A percentile compares a stretch with the other conserved stretches of the same genome.
phyloP scores from a whole-genome alignment of 83 land plant species.

The Picea abies region DNA sequence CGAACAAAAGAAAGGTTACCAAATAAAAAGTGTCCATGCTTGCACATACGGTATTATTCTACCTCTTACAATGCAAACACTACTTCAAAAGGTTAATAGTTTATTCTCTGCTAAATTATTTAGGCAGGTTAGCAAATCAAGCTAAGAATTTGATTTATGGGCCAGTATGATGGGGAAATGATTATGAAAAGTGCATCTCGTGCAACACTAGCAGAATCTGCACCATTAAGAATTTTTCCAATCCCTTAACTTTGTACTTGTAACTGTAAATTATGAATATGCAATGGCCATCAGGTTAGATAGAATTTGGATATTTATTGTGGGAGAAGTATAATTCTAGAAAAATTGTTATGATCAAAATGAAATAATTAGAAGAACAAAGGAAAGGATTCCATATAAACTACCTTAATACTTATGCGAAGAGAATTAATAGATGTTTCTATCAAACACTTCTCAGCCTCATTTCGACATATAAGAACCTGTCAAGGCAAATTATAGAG shows the following conservation, averaged over 20 bases:
- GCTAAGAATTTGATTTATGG: neutral
- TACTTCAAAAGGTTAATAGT: neutral
- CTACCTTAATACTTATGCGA: constrained; percentile 96
- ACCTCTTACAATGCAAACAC: neutral
- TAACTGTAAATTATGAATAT: neutral
- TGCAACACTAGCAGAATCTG: neutral
- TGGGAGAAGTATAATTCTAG: neutral
- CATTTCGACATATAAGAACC: constrained; percentile 96
- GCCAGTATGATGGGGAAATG: neutral
- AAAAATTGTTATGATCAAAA: neutral
- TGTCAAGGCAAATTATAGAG: constrained; percentile 25
- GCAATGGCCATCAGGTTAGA: neutral
- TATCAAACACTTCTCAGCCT: constrained; percentile 96
- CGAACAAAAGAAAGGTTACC: too few species aligned
- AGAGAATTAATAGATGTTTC: constrained; percentile 97
- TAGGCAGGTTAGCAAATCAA: neutral
- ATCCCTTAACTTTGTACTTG: neutral
- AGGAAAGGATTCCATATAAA: neutral
- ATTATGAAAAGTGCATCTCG: too few species aligned
- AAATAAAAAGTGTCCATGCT: neutral
- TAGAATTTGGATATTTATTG: neutral
- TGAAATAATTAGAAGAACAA: neutral
- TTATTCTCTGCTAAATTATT: neutral
- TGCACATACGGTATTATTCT: neutral
- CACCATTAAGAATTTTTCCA: neutral